Evolutionary conservation across 2,329 filamentous ascomycete genomes (phyloP).

Genomic region (Paraconiothyrium sp.): DNA sequence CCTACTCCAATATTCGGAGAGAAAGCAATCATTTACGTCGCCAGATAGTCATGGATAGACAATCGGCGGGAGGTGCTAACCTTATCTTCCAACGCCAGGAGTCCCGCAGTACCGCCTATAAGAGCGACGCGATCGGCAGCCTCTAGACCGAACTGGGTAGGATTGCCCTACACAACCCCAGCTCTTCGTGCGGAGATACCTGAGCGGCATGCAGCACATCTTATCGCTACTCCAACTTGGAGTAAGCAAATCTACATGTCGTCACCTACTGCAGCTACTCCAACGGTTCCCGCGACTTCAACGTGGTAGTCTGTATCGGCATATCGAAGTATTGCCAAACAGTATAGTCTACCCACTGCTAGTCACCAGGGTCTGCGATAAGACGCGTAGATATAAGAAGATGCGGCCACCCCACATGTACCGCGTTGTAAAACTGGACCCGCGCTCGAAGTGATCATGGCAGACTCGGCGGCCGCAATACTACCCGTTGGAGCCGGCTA

Average conservation of each 20-base stretch:
- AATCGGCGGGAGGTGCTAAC: background rate
- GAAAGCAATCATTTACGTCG: background rate
- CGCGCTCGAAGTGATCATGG: conserved; percentile 22
- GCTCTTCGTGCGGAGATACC: background rate
- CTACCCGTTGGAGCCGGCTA: conserved; percentile 57
- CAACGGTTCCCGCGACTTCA: background rate
- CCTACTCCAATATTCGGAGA: background rate
- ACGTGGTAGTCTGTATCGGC: background rate
- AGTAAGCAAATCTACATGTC: background rate
- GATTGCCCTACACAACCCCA: background rate
- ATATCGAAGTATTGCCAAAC: background rate
- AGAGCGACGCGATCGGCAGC: background rate
- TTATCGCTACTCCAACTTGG: background rate
- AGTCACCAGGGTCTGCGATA: background rate
- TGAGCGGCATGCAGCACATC: background rate
- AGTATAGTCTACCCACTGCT: background rate
- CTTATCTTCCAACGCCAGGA: background rate
- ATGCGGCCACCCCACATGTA: background rate
- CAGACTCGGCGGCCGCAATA: conserved; percentile 27
- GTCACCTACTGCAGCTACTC: background rate
- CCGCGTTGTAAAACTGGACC: background rate
- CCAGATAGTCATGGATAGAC: background rate
- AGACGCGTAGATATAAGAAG: background rate
- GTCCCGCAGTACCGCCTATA: background rate
- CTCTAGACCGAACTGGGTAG: background rate